These are phyloP conservation scores for Coleophoma crateriformis DNA, from an alignment of 2,329 filamentous ascomycete genomes.

Conservation along the genomic window DNA sequence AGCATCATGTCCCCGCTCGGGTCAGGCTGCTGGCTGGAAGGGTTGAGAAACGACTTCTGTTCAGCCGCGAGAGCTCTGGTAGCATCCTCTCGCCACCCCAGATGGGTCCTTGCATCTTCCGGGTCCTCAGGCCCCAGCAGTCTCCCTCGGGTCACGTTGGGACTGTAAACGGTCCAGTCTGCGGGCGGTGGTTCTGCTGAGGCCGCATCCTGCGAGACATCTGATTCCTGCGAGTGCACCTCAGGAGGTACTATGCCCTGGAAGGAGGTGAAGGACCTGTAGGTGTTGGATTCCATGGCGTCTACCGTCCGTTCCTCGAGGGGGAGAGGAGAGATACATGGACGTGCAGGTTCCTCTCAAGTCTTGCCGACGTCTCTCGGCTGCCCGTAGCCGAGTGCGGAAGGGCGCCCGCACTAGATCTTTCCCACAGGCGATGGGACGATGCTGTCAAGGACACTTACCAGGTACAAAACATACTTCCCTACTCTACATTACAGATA, in stretches of 20 bases:
- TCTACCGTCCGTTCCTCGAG: too few species aligned
- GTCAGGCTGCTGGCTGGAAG: not conserved
- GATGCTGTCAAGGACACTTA: too few species aligned
- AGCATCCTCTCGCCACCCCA: not conserved
- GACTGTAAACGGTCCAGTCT: slow-evolving; percentile 14
- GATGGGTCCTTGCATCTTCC: slow-evolving; percentile 1
- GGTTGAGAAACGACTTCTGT: slow-evolving; percentile 2
- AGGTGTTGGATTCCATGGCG: slow-evolving; percentile 5
- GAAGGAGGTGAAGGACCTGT: not conserved
- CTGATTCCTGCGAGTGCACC: not conserved
- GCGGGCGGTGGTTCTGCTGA: not conserved
- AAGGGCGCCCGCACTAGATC: too few species aligned
- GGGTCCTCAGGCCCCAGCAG: not conserved
- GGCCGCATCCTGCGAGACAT: not conserved
- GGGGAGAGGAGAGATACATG: too few species aligned
- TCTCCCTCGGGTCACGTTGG: slow-evolving; percentile 8
- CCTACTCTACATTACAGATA: too few species aligned
- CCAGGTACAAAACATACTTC: too few species aligned
- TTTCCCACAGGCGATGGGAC: too few species aligned
- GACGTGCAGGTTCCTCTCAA: too few species aligned
- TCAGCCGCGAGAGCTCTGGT: not conserved
- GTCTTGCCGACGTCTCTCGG: too few species aligned
- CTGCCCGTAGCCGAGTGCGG: too few species aligned
- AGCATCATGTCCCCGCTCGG: too few species aligned
- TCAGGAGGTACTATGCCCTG: not conserved